Percentiles rank a stretch among this genome's conserved stretches.
phyloP scores from a whole-genome alignment of 192 early-diverging fungal species.

The Coemansia sp. region DNA sequence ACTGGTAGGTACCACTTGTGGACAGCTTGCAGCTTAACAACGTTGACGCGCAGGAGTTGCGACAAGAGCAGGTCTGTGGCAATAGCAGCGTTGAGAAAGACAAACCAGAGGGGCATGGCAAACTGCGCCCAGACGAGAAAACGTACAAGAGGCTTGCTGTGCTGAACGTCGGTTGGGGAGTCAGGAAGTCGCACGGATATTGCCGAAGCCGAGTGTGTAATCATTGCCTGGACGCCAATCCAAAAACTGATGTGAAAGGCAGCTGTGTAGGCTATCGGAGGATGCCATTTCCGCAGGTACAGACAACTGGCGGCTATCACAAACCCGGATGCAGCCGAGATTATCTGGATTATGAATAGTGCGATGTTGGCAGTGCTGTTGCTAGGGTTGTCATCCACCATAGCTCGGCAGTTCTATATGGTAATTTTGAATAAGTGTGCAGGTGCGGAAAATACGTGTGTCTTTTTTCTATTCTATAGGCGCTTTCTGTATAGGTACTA shows the following conservation, averaged over 20 bases:
- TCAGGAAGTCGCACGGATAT: slow-evolving; percentile 43
- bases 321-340: slow-evolving; percentile 39
- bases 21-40: slow-evolving; percentile 24
- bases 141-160: slow-evolving; percentile 31
- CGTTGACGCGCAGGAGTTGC: slow-evolving; percentile 27
- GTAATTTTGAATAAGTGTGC: neutral
- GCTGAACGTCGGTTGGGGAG: slow-evolving; percentile 27
- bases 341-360: slow-evolving; percentile 43
- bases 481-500: neutral
- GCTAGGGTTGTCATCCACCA: slow-evolving; percentile 26
- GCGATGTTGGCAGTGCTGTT: slow-evolving; percentile 37
- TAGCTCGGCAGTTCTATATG: slow-evolving; percentile 8
- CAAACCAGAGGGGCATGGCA: slow-evolving; percentile 53
- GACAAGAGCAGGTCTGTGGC: slow-evolving; percentile 48
- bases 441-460: neutral
- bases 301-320: slow-evolving; percentile 40
- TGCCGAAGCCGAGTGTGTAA: slow-evolving; percentile 42
- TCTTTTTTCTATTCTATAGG: neutral
- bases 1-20: slow-evolving; percentile 48
- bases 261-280: slow-evolving; percentile 43
- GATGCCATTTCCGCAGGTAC: slow-evolving; percentile 47
- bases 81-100: slow-evolving; percentile 44
- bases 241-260: slow-evolving; percentile 51
- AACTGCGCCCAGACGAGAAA: slow-evolving; percentile 52
- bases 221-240: slow-evolving; percentile 49